Percentiles rank a stretch among this genome's conserved stretches.
Conservation (phyloP, 441 rosid genomes). For the Erysimum cheiri region DNA sequence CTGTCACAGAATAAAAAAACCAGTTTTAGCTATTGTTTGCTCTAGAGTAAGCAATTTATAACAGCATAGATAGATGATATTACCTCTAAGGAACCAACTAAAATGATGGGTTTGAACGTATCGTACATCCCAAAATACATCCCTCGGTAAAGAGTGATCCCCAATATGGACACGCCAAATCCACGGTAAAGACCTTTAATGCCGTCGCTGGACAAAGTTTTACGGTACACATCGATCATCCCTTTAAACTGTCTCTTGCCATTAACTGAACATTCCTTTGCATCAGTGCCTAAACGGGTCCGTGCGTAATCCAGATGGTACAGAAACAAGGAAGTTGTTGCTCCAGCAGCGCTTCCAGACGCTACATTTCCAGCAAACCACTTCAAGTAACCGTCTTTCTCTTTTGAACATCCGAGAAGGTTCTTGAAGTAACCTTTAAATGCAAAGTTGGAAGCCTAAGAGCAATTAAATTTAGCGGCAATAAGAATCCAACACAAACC, state of each 20-base stretch:
- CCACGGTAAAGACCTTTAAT: conserved; percentile 80
- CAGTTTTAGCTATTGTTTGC: background rate
- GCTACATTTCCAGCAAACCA: conserved; percentile 77
- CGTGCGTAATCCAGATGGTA: conserved; percentile 82
- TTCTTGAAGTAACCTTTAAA: conserved; percentile 90
- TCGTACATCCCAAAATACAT: conserved; percentile 94
- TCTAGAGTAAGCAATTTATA: background rate
- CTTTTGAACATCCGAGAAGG: conserved; percentile 71
- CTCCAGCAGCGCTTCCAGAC: conserved; percentile 98
- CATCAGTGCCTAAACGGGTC: conserved; percentile 86
- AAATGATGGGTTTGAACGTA: conserved; percentile 79
- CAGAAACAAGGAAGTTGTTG: conserved; percentile 71
- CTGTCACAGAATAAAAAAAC: conserved; percentile 49
- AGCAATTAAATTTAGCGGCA: conserved; percentile 60
- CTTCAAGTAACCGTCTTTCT: conserved; percentile 79
- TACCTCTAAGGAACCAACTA: conserved; percentile 91
- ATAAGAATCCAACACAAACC: conserved; percentile 24
- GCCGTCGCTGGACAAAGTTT: conserved; percentile 77
- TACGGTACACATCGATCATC: conserved; percentile 77
- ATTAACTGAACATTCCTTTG: conserved; percentile 53
- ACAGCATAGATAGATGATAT: background rate
- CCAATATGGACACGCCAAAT: conserved; percentile 85
- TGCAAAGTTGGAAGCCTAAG: conserved; percentile 97
- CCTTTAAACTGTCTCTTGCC: conserved; percentile 80
- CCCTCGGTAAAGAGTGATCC: conserved; percentile 90